Percentiles rank a stretch among this genome's conserved stretches.
These are phyloP conservation scores for Sclerotinia minor DNA, from an alignment of 2,329 filamentous ascomycete species.

Conservation along the genomic window DNA sequence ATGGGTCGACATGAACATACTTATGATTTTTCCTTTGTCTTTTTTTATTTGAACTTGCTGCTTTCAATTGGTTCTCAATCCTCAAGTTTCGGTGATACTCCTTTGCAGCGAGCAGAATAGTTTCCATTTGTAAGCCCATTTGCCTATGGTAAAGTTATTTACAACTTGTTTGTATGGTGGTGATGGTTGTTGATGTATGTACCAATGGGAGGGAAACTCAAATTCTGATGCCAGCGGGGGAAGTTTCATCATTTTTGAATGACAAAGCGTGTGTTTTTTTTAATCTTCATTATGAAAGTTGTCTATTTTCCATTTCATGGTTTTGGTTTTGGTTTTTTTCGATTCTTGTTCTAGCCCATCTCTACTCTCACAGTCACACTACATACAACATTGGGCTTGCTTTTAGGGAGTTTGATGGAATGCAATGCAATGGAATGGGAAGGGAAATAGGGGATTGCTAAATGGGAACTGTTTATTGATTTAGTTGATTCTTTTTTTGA, in stretches of 20 bases:
- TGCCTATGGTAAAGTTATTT: background rate
- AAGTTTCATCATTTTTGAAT: slow-evolving; percentile 18
- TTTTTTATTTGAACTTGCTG: background rate
- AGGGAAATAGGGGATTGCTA: slow-evolving; percentile 3
- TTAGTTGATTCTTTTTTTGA: background rate
- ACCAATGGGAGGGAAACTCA: slow-evolving; percentile 12
- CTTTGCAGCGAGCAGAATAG: slow-evolving; percentile 14
- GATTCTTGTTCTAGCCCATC: slow-evolving; percentile 7
- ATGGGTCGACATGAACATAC: slow-evolving; percentile 19
- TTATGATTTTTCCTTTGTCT: slow-evolving; percentile 20
- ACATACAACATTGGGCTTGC: slow-evolving; percentile 8
- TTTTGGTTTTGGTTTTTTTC: slow-evolving; percentile 11
- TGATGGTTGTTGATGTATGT: slow-evolving; percentile 5
- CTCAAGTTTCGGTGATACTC: slow-evolving; percentile 19
- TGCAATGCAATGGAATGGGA: background rate
- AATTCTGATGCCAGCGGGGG: background rate
- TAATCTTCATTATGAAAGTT: slow-evolving; percentile 1
- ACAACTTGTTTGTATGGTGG: slow-evolving; percentile 5
- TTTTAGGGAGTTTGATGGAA: slow-evolving; percentile 17
- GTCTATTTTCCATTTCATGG: background rate
- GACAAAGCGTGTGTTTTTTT: slow-evolving; percentile 6
- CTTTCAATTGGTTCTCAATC: slow-evolving; percentile 12
- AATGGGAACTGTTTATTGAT: background rate
- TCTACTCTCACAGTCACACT: slow-evolving; percentile 19
- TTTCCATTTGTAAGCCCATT: background rate